Conservation (phyloP, 2,329 filamentous ascomycete species). For the Xylaria sp. region DNA sequence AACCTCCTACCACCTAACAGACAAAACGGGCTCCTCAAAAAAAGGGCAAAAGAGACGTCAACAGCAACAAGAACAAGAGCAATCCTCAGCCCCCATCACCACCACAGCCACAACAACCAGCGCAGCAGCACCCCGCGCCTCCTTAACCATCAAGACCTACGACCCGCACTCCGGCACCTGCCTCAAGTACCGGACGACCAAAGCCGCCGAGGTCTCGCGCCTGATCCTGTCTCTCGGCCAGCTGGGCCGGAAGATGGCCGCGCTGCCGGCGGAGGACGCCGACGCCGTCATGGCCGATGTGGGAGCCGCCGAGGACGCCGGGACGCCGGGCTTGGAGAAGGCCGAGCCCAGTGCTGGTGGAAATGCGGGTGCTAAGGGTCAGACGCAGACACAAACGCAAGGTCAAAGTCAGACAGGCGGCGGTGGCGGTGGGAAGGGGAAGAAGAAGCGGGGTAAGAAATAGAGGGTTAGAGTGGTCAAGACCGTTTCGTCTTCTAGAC, state of each 20-base stretch:
- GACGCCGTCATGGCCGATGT: conserved; percentile 59
- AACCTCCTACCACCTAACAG: conserved; percentile 84
- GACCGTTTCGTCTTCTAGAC: neutral
- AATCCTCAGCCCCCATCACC: conserved; percentile 42
- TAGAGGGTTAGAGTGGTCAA: conserved; percentile 51
- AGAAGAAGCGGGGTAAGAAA: conserved; percentile 79
- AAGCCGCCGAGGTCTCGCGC: conserved; percentile 88
- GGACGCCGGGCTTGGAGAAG: conserved; percentile 45
- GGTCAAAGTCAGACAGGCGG: conserved; percentile 48
- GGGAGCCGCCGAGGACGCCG: conserved; percentile 49
- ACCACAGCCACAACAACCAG: conserved; percentile 36
- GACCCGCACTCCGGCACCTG: conserved; percentile 83
- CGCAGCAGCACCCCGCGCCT: conserved; percentile 63
- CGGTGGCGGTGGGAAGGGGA: conserved; percentile 63
- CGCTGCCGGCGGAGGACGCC: conserved; percentile 57
- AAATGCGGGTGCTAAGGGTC: conserved; percentile 9
- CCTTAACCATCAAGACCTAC: conserved; percentile 87
- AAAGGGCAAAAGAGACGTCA: conserved; percentile 30
- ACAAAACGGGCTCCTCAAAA: conserved; percentile 51
- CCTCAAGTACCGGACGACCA: conserved; percentile 91
- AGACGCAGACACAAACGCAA: conserved; percentile 45
- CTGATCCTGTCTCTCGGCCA: conserved; percentile 81
- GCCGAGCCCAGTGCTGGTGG: conserved; percentile 28
- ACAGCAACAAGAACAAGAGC: conserved; percentile 35
- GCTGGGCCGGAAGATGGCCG: conserved; percentile 76